Percentiles rank a stretch among this genome's conserved stretches.
Evolutionary conservation across 1,284 basidiomycete species (phyloP).

Genomic region (Marasmius oreades): DNA sequence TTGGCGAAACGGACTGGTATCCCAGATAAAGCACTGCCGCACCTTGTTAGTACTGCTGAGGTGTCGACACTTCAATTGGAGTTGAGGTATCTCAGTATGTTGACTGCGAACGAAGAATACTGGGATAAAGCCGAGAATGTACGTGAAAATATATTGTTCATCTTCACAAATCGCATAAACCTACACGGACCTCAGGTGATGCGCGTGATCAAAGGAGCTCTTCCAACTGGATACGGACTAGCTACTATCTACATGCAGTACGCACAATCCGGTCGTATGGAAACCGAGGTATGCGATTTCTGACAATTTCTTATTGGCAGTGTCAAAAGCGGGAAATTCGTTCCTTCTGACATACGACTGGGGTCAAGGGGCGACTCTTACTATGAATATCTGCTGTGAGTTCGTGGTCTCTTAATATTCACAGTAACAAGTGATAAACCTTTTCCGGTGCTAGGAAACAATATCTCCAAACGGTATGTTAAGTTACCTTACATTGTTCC

Average conservation of each 20-base stretch:
- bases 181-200: constrained; percentile 53
- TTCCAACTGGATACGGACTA: constrained; percentile 61
- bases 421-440: not conserved
- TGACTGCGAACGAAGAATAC: constrained; percentile 76
- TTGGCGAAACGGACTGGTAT: constrained; percentile 65
- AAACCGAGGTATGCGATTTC: not conserved
- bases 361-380: constrained; percentile 94
- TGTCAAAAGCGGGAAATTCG: constrained; percentile 65
- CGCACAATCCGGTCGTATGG: constrained; percentile 16
- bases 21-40: constrained; percentile 60
- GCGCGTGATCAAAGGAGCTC: constrained; percentile 61
- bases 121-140: constrained; percentile 84
- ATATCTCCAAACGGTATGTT: constrained; percentile 70
- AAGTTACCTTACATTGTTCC: not conserved
- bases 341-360: constrained; percentile 77
- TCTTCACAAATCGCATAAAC: constrained; percentile 2
- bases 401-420: constrained; percentile 9
- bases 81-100: constrained; percentile 82
- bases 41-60: constrained; percentile 80
- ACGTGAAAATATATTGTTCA: too few species aligned
- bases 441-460: constrained; percentile 55
- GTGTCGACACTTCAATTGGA: constrained; percentile 85
- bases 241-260: constrained; percentile 86
- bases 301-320: constrained; percentile 32
- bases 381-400: constrained; percentile 89